Conservation (phyloP, 441 rosid species). For the Populus hybrid region DNA sequence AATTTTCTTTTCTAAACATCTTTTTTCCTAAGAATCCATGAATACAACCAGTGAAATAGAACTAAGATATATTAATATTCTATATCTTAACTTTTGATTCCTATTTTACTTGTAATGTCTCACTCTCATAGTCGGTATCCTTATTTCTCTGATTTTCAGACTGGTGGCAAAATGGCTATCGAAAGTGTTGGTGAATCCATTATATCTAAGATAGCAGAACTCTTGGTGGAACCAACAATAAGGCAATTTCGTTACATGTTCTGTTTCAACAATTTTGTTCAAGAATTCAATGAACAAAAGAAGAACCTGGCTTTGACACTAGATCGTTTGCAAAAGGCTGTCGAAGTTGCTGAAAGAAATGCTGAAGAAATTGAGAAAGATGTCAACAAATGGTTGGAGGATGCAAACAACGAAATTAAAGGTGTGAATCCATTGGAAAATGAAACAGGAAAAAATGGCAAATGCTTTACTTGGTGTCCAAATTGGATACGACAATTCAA, state of each 20-base stretch:
- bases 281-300: not conserved
- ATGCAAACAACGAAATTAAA: not conserved
- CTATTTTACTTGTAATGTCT: too few relatives aligned
- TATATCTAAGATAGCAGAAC: too few relatives aligned
- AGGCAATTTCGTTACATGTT: constrained; percentile 6
- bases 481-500: not conserved
- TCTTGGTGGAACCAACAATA: not conserved
- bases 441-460: not conserved
- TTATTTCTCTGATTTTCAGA: too few relatives aligned
- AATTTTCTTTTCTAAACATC: too few relatives aligned
- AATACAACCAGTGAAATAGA: too few relatives aligned
- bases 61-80: too few relatives aligned
- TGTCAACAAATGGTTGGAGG: constrained; percentile 1
- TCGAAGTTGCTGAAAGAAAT: not conserved
- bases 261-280: not conserved
- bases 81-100: too few relatives aligned
- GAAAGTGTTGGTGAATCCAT: too few relatives aligned
- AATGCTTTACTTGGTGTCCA: not conserved
- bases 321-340: not conserved
- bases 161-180: too few relatives aligned
- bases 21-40: too few relatives aligned
- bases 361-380: not conserved
- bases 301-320: not conserved
- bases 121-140: too few relatives aligned
- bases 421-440: not conserved